These are phyloP conservation scores for Rhynchospora pubera DNA, from an alignment of 176 grass and related monocot genomes.

Conservation along the genomic window DNA sequence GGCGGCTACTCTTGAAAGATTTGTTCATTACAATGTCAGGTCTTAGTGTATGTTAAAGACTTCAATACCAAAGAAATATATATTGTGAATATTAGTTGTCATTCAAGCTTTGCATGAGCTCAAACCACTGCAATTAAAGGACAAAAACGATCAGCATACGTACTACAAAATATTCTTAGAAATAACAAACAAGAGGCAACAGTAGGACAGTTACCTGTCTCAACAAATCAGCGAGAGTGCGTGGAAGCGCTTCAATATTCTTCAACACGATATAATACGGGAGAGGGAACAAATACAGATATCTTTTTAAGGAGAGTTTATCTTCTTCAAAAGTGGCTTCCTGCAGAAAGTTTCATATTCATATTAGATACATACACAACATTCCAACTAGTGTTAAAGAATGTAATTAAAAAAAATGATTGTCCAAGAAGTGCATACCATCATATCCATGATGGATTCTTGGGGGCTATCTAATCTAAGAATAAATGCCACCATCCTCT, in stretches of 20 bases:
- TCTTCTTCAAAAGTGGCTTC: conserved; percentile 44
- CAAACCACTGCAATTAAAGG: conserved; percentile 75
- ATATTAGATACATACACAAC: conserved; percentile 8
- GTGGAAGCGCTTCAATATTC: conserved; percentile 81
- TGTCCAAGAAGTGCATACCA: conserved; percentile 24
- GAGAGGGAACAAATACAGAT: conserved; percentile 79
- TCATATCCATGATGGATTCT: conserved; percentile 73
- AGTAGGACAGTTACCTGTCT: conserved; percentile 55
- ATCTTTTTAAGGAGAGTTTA: conserved; percentile 35
- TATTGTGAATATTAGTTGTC: conserved; percentile 25
- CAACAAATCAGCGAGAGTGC: conserved; percentile 73
- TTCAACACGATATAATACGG: conserved; percentile 76
- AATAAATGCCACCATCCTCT: conserved; percentile 84
- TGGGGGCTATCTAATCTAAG: conserved; percentile 69
- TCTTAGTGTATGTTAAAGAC: background rate
- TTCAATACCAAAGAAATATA: background rate
- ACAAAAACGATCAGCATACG: background rate
- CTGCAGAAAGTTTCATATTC: conserved; percentile 24
- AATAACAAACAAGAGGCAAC: background rate
- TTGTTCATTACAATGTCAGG: background rate
- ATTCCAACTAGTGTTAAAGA: background rate
- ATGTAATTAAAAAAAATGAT: background rate
- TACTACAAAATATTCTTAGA: background rate
- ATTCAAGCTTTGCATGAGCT: conserved; percentile 66
- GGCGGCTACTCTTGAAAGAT: background rate